Evolutionary conservation across 495 filamentous ascomycete species (phyloP).

Genomic region (Penicillium psychrofluorescens): DNA sequence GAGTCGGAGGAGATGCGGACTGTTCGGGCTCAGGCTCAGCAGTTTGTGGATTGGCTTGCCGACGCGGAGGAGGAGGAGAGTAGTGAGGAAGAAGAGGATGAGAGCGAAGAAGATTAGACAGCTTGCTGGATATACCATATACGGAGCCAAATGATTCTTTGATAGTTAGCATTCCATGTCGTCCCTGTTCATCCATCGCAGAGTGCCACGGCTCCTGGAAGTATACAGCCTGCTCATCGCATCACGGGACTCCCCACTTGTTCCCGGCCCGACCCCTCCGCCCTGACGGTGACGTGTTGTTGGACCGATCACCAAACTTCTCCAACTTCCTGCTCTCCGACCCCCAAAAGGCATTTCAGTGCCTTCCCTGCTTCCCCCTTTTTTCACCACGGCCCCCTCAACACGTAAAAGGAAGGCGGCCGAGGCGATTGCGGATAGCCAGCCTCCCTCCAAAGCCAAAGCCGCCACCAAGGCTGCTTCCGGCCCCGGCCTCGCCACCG

Average conservation of each 20-base stretch:
- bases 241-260: too few relatives aligned
- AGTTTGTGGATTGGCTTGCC: conserved; percentile 80
- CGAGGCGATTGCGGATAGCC: conserved; percentile 53
- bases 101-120: conserved; percentile 23
- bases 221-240: too few relatives aligned
- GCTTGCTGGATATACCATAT: background rate
- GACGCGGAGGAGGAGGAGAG: conserved; percentile 75
- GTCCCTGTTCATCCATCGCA: too few relatives aligned
- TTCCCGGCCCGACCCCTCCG: too few relatives aligned
- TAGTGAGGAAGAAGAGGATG: conserved; percentile 64
- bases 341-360: conserved; percentile 6
- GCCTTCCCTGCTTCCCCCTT: conserved; percentile 6
- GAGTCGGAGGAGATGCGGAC: conserved; percentile 57
- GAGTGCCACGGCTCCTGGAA: too few relatives aligned
- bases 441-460: conserved; percentile 23
- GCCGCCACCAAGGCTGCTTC: conserved; percentile 29
- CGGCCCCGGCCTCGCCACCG: conserved; percentile 25
- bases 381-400: conserved; percentile 56
- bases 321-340: background rate
- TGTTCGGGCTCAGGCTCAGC: conserved; percentile 64
- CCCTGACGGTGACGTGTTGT: too few relatives aligned
- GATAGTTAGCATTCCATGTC: too few relatives aligned
- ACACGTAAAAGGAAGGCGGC: conserved; percentile 90
- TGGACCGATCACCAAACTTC: background rate
- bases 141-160: too few relatives aligned